A percentile compares a stretch with the other conserved stretches of the same genome.
phyloP scores from a whole-genome alignment of 257 asterid genomes.

The Nicotiana knightiana region DNA sequence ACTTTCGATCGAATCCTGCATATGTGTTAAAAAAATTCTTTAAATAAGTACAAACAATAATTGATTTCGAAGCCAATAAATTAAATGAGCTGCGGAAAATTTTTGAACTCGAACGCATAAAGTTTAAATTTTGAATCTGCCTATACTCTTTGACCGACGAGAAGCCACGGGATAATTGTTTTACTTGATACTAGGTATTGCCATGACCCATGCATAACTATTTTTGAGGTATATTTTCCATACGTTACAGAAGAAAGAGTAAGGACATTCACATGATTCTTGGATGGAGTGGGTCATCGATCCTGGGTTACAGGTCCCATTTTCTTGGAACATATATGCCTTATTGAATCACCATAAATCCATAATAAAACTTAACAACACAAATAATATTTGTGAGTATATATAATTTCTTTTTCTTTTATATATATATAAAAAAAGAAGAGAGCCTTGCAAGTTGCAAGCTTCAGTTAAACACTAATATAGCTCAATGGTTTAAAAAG shows the following conservation, averaged over 20 bases:
- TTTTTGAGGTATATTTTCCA: neutral
- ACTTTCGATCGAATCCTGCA: too few relatives aligned
- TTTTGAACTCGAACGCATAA: too few relatives aligned
- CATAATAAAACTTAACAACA: neutral
- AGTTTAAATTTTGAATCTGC: too few relatives aligned
- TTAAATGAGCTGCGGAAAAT: too few relatives aligned
- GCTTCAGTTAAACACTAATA: too few relatives aligned
- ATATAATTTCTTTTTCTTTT: neutral
- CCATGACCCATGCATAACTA: neutral
- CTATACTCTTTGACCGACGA: neutral
- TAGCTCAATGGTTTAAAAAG: too few relatives aligned
- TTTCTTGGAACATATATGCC: slow-evolving; percentile 6
- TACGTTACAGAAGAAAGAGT: neutral
- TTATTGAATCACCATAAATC: neutral
- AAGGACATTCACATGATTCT: slow-evolving; percentile 10
- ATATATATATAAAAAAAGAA: neutral
- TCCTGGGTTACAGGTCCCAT: neutral
- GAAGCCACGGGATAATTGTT: neutral
- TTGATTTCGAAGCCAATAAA: too few relatives aligned
- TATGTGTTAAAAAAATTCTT: too few relatives aligned
- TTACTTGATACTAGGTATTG: neutral
- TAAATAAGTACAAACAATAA: too few relatives aligned
- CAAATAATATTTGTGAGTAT: neutral
- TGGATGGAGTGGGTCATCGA: neutral
- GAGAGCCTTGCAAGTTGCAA: too few relatives aligned